These are phyloP conservation scores for Apiospora sp. DNA, from an alignment of 2,329 filamentous ascomycete species.

Conservation along the genomic window DNA sequence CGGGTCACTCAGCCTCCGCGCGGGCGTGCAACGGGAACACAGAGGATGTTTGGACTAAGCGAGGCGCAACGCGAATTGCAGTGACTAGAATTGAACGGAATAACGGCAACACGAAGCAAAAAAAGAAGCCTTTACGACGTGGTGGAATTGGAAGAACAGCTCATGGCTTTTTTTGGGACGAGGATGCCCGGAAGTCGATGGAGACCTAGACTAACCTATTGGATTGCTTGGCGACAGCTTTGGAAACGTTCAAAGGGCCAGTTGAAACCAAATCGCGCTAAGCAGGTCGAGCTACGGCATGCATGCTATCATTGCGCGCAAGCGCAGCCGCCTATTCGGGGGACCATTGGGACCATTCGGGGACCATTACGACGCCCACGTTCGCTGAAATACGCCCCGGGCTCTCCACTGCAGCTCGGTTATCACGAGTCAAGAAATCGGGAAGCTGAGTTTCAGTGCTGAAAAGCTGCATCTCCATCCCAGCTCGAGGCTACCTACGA, in stretches of 20 bases:
- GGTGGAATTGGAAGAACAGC: conserved; percentile 14
- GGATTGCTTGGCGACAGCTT: conserved; percentile 10
- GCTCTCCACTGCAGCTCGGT: neutral
- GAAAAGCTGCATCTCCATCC: conserved; percentile 13
- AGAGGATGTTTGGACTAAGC: neutral
- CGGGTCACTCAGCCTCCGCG: conserved; percentile 17
- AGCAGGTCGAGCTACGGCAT: neutral
- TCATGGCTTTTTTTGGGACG: conserved; percentile 12
- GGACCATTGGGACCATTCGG: neutral
- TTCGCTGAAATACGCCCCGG: neutral
- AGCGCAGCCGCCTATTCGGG: neutral
- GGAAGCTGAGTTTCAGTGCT: neutral
- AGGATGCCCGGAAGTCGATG: conserved; percentile 17
- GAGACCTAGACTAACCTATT: conserved; percentile 4
- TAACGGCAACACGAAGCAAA: neutral
- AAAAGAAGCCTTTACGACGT: neutral
- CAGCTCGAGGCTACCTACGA: neutral
- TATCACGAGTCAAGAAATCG: neutral
- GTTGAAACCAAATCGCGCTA: conserved; percentile 20
- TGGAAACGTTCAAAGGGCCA: neutral
- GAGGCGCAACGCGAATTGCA: neutral
- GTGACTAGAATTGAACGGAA: neutral
- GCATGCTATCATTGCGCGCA: conserved; percentile 13
- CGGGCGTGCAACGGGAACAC: conserved; percentile 11
- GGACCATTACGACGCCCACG: neutral